Evolutionary conservation across 352 stramenopile species (phyloP).

Genomic region (Globisporangium acanthophoron): DNA sequence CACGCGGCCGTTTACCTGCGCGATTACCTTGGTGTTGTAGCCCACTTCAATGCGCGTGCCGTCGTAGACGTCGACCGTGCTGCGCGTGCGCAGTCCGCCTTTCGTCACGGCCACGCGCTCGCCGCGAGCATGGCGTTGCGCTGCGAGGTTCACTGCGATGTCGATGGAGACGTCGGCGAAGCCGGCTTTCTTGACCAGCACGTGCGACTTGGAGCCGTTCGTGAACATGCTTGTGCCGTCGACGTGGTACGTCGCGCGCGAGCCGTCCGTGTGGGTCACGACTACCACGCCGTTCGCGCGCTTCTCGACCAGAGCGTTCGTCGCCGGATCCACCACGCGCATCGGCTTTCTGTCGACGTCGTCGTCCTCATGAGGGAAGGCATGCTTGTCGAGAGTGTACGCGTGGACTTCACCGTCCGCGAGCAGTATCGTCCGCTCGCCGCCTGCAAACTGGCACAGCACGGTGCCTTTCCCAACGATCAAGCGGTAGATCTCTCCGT

Average conservation of each 20-base stretch:
- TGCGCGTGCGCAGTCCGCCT: constrained; percentile 53
- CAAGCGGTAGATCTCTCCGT: constrained; percentile 34
- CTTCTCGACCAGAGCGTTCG: constrained; percentile 54
- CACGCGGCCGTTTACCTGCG: constrained; percentile 65
- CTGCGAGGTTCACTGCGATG: constrained; percentile 56
- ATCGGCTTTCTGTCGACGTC: constrained; percentile 5
- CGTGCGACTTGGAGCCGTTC: constrained; percentile 37
- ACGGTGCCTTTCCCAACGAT: constrained; percentile 54
- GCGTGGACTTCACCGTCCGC: constrained; percentile 40
- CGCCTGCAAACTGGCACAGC: constrained; percentile 35
- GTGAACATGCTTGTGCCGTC: constrained; percentile 63
- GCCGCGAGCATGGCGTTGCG: constrained; percentile 45
- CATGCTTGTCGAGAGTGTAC: background rate
- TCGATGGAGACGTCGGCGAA: constrained; percentile 69
- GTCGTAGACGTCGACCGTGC: constrained; percentile 40
- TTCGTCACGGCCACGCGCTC: constrained; percentile 67
- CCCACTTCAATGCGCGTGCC: constrained; percentile 55
- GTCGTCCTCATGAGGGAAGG: background rate
- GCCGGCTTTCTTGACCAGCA: constrained; percentile 45
- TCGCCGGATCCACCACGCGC: constrained; percentile 61
- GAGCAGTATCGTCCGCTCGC: constrained; percentile 32
- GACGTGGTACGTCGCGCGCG: constrained; percentile 50
- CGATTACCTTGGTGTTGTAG: constrained; percentile 77
- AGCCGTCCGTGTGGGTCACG: constrained; percentile 56
- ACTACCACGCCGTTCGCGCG: constrained; percentile 44